phyloP scores from a whole-genome alignment of 2,329 filamentous ascomycete genomes.

The Cladosporium phlei region DNA sequence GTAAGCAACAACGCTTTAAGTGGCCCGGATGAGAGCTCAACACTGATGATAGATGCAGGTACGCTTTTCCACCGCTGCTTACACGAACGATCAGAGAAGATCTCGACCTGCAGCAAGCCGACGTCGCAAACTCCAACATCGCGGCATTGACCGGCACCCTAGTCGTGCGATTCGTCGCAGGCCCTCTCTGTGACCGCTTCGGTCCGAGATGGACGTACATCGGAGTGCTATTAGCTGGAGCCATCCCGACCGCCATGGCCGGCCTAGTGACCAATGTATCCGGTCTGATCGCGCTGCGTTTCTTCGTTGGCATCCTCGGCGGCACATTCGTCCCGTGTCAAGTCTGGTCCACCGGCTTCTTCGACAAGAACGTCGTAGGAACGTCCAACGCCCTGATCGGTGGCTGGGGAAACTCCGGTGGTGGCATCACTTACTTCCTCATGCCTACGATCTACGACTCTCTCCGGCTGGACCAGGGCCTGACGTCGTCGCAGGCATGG shows the following conservation, averaged over 20 bases:
- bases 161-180: constrained; percentile 67
- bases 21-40: too few relatives aligned
- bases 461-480: neutral
- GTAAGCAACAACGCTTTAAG: too few relatives aligned
- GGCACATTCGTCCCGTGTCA: constrained; percentile 75
- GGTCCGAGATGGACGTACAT: constrained; percentile 74
- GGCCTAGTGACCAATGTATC: constrained; percentile 63
- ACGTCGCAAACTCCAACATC: constrained; percentile 84
- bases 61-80: constrained; percentile 77
- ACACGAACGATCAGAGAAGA: constrained; percentile 70
- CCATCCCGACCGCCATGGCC: constrained; percentile 72
- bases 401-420: constrained; percentile 77
- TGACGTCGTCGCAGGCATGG: constrained; percentile 14
- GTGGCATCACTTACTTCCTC: constrained; percentile 81
- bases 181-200: constrained; percentile 72
- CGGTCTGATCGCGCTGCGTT: constrained; percentile 63
- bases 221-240: constrained; percentile 62
- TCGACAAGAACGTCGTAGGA: constrained; percentile 77
- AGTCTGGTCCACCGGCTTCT: constrained; percentile 66
- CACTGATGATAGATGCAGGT: too few relatives aligned
- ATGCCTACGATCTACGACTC: constrained; percentile 47
- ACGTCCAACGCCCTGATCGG: constrained; percentile 77
- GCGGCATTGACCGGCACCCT: constrained; percentile 67
- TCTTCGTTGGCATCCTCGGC: constrained; percentile 72
- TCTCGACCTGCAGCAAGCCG: constrained; percentile 60